Conservation (phyloP, 2,329 filamentous ascomycete species). For the Colletotrichum sp. region DNA sequence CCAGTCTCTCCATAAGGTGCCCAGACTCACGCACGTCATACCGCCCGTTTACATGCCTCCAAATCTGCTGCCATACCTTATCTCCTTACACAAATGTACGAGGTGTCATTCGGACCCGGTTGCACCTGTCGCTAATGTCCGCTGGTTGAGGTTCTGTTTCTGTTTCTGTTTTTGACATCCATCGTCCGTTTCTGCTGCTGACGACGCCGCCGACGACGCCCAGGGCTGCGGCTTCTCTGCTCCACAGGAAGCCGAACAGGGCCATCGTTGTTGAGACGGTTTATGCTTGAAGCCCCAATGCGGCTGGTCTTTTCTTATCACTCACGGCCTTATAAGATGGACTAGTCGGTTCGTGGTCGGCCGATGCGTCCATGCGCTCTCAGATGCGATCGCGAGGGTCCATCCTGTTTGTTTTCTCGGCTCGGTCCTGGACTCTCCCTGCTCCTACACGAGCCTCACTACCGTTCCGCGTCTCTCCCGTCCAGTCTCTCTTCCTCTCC, state of each 20-base stretch:
- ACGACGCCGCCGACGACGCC: not conserved
- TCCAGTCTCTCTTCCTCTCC: not conserved
- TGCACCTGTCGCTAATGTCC: not conserved
- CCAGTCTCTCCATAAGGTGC: not conserved
- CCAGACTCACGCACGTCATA: not conserved
- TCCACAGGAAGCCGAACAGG: not conserved
- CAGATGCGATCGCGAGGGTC: not conserved
- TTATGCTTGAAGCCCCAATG: not conserved
- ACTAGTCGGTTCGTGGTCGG: not conserved
- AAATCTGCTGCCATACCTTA: not conserved
- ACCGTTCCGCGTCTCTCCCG: not conserved
- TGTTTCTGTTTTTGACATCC: not conserved
- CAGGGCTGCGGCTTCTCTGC: not conserved
- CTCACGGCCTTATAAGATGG: not conserved
- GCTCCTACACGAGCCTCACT: conserved; percentile 12
- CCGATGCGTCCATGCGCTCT: conserved; percentile 5
- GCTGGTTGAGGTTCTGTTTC: not conserved
- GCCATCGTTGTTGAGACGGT: conserved; percentile 2
- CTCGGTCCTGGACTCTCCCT: conserved; percentile 6
- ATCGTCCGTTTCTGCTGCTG: not conserved
- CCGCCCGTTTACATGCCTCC: not conserved
- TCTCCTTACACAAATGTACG: not conserved
- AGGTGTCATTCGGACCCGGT: not conserved
- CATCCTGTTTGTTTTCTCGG: not conserved
- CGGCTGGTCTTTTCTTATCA: not conserved